Evolutionary conservation across 331 rosid species (phyloP), one percentile per base, ranked within the genome.

Genomic region (Arachis monticola): DNA sequence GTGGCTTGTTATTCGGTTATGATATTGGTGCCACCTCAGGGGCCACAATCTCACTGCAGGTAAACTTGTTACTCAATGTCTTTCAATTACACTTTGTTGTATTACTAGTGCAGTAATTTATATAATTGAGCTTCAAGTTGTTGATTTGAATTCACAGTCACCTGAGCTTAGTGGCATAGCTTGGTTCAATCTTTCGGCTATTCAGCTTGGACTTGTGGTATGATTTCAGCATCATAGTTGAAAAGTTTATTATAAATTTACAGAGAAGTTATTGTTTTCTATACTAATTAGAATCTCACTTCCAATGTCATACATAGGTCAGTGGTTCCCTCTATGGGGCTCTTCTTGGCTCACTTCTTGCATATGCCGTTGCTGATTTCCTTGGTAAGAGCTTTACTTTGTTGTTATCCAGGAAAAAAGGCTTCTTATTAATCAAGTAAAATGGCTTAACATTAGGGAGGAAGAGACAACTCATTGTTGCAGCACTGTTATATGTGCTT

Each of bases 1-100:
- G 97, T 73, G 99, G 99, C 83, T 87, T 94, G 78, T 88, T 94
- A 79, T 94, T 92, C 57, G 97, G 99, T 70, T 92, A 86, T 67
- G 99, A 94, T 83, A 94, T 94, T 61, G 99, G 99, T 73, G 97
- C 96, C 85, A 94, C 99, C 64, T 94, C 97, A 27, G 92, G 97
- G 52, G 97, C 97, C 74, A 81, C 99, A 63, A 22, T 94, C 73
- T 92, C 99, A 35, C 81, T 94, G 78, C 96, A 82, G 97, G 96
- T 92, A 77, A 45, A 38, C 70, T 53, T 71, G 38, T 48, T 59
- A 35, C 11, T 60, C 68, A 53, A 31, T 56, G 68, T 67, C 30
- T 45, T 57, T 75, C 67, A 64, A 38, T 17, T 57, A 3, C 45
- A 42, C 50, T 70, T 47, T 51, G 35, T 58, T 76, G 40, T 59